These are phyloP conservation scores for Cucurbita maxima DNA, from an alignment of 306 rosid species.

Conservation along the genomic window DNA sequence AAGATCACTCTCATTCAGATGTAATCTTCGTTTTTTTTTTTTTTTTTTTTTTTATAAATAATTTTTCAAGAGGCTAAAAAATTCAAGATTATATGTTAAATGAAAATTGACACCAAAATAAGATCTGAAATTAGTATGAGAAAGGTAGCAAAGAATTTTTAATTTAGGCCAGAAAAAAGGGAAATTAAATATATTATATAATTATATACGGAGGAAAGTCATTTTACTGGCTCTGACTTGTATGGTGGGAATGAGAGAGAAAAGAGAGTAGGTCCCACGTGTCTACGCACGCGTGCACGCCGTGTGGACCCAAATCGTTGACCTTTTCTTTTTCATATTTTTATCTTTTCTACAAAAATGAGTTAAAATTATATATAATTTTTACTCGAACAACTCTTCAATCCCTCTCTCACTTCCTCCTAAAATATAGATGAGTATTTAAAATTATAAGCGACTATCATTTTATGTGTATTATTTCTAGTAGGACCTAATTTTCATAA, in stretches of 20 bases:
- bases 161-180: neutral
- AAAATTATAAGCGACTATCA: too few relatives aligned
- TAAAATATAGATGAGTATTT: too few relatives aligned
- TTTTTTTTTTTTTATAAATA: too few relatives aligned
- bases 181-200: neutral
- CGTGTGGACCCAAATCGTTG: constrained; percentile 34
- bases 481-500: too few relatives aligned
- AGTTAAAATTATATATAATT: neutral
- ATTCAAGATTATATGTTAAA: too few relatives aligned
- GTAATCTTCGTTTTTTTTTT: too few relatives aligned
- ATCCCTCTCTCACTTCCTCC: neutral
- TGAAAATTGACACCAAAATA: too few relatives aligned
- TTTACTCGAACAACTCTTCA: neutral
- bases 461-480: too few relatives aligned
- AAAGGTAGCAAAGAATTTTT: constrained; percentile 18
- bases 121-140: too few relatives aligned
- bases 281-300: constrained; percentile 90
- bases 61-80: too few relatives aligned
- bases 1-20: too few relatives aligned
- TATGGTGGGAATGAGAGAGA: constrained; percentile 11
- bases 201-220: constrained; percentile 13
- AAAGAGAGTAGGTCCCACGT: constrained; percentile 26
- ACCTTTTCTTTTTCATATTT: neutral
- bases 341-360: neutral
- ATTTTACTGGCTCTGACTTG: constrained; percentile 84